A percentile compares a stretch with the other conserved stretches of the same genome.
These are phyloP conservation scores for Fagopyrum tataricum DNA, from an alignment of 148 eudicot genomes.

Conservation along the genomic window DNA sequence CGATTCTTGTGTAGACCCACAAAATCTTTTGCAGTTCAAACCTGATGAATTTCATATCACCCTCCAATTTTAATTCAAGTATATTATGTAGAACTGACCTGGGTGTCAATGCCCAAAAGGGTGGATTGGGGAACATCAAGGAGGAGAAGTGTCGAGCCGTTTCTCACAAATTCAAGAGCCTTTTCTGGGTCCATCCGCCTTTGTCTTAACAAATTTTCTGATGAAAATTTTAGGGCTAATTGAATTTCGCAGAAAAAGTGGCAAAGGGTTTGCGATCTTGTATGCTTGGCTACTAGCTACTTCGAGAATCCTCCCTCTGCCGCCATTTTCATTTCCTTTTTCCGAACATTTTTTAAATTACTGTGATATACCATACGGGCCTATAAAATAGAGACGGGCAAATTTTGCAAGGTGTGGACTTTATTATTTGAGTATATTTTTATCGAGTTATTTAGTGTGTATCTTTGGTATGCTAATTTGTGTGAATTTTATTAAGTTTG, in stretches of 20 bases:
- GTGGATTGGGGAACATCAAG: conserved; percentile 85
- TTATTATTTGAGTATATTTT: no score
- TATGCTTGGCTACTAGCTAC: neutral
- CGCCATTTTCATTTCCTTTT: neutral
- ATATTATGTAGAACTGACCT: conserved; percentile 29
- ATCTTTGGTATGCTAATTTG: no score
- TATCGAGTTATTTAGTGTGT: no score
- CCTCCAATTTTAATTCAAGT: neutral
- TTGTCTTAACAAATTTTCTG: neutral
- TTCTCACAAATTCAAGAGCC: conserved; percentile 58
- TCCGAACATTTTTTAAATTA: neutral
- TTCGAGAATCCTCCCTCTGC: neutral
- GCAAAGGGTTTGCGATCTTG: neutral
- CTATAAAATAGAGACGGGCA: no score
- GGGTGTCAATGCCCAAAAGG: conserved; percentile 80
- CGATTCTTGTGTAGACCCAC: neutral
- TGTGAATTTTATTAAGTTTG: no score
- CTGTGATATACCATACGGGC: no score
- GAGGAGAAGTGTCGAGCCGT: conserved; percentile 62
- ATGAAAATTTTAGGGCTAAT: neutral
- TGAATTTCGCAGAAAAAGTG: neutral
- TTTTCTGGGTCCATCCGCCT: conserved; percentile 59
- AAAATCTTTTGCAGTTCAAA: neutral
- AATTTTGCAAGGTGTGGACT: no score
- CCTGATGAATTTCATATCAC: neutral